Percentiles rank a stretch among this genome's conserved stretches.
Evolutionary conservation across 805 yeast species (phyloP).

Genomic region (Cyberlindnera maritima): DNA sequence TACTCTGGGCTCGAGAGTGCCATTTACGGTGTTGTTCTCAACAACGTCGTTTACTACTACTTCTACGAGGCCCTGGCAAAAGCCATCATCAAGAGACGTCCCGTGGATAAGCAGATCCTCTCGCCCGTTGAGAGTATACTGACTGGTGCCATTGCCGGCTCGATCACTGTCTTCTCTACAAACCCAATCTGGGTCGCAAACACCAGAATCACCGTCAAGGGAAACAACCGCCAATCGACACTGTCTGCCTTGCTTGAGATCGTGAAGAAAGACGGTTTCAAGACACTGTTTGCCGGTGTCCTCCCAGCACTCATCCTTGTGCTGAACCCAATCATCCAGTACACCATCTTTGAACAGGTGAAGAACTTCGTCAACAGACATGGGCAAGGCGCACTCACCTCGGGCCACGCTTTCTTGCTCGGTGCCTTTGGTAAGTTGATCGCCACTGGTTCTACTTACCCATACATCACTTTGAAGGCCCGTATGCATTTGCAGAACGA

Average conservation of each 20-base stretch:
- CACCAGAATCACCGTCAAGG: constrained; percentile 76
- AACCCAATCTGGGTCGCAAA: constrained; percentile 96
- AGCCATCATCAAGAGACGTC: constrained; percentile 34
- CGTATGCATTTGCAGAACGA: constrained; percentile 73
- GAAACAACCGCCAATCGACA: constrained; percentile 37
- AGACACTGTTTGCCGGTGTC: constrained; percentile 77
- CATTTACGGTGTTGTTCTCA: constrained; percentile 76
- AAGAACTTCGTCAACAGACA: constrained; percentile 60
- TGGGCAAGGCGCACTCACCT: constrained; percentile 49
- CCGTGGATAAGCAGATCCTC: constrained; percentile 17
- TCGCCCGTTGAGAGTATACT: constrained; percentile 26
- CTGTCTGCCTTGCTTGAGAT: constrained; percentile 59
- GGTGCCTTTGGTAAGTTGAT: constrained; percentile 89
- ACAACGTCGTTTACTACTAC: constrained; percentile 88
- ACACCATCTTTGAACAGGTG: constrained; percentile 86
- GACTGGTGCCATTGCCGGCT: constrained; percentile 75
- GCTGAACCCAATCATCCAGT: constrained; percentile 85
- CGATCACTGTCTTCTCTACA: constrained; percentile 74
- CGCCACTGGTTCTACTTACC: constrained; percentile 89
- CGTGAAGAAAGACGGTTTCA: constrained; percentile 65
- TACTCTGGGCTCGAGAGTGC: constrained; percentile 90
- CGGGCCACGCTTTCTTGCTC: constrained; percentile 75
- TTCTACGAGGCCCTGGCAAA: constrained; percentile 74
- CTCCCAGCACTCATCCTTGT: constrained; percentile 86
- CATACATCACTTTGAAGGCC: constrained; percentile 85